A percentile compares a stretch with the other conserved stretches of the same genome.
Conservation (phyloP, 2,329 filamentous ascomycete species). For the Rugonectria rugulosa region DNA sequence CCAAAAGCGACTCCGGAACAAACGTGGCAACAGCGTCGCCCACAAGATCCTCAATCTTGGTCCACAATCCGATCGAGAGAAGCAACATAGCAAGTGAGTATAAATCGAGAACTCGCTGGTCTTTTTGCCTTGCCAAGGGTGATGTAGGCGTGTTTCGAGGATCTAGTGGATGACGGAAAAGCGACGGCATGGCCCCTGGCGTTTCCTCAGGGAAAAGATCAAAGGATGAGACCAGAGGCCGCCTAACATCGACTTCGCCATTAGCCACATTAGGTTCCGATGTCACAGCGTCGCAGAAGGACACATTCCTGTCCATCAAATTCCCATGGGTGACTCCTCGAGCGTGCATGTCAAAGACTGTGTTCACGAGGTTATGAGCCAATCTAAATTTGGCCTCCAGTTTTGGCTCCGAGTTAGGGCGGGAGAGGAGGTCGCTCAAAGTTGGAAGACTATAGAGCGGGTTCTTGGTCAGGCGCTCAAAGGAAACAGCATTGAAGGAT, state of each 20-base stretch:
- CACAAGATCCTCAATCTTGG: slow-evolving; percentile 64
- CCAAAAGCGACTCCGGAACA: slow-evolving; percentile 67
- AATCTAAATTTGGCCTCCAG: slow-evolving; percentile 80
- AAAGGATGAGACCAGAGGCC: slow-evolving; percentile 76
- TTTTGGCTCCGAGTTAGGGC: slow-evolving; percentile 65
- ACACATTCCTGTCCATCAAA: slow-evolving; percentile 71
- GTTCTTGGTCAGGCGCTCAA: slow-evolving; percentile 59
- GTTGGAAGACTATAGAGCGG: slow-evolving; percentile 61
- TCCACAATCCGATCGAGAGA: slow-evolving; percentile 80
- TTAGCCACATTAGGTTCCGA: slow-evolving; percentile 51
- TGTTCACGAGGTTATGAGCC: slow-evolving; percentile 75
- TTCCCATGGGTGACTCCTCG: slow-evolving; percentile 75
- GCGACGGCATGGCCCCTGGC: slow-evolving; percentile 30
- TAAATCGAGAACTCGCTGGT: slow-evolving; percentile 69
- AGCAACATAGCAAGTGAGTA: slow-evolving; percentile 78
- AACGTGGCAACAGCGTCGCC: slow-evolving; percentile 51
- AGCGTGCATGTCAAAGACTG: slow-evolving; percentile 76
- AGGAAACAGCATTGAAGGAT: slow-evolving; percentile 65
- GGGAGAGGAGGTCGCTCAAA: slow-evolving; percentile 60
- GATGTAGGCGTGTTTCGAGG: slow-evolving; percentile 59
- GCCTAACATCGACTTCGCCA: slow-evolving; percentile 67
- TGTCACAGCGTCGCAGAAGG: slow-evolving; percentile 64
- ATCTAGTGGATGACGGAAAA: slow-evolving; percentile 69
- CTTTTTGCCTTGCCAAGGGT: slow-evolving; percentile 56
- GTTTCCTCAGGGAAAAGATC: slow-evolving; percentile 66